Evolutionary conservation across 75 land plant species (phyloP), one percentile per base, ranked within the genome.

Genomic region (Pinus taeda): DNA sequence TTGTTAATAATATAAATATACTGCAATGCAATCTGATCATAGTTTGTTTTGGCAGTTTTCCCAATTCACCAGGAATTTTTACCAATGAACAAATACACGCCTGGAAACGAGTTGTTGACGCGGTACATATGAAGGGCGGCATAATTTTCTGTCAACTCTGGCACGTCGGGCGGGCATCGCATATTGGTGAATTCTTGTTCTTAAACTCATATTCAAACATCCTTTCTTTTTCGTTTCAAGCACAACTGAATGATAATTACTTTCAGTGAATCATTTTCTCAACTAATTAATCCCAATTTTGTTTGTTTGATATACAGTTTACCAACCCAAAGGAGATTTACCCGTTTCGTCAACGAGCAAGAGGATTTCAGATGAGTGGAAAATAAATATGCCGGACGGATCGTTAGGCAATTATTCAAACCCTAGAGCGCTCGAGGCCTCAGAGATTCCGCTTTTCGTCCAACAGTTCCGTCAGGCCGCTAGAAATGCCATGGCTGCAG

Each of bases 131-230:
- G 60, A 91, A 87, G 53, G 92, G 92, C 1, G 75, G 79, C 74
- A 79, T 91, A 58, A 85, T 93, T 36, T 94, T 94, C 81, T 88
- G 87, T 59, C 95, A 94, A 65, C 66, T 93, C 2, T 93, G 94
- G 96, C 96, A 93, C 66, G 87, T 88, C 42, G 94, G 96, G 39
- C 84, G 96, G 8, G 89, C 85, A 8, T 85, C 89, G 20, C 86
- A 87, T 69, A 75, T 66, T 77, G 87, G 94, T 92, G 60, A 33
- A 61, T 21, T 24, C 5, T 37, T 3, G 5, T 37, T 37, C 39
- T 37, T 37, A 37, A 37, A 37, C 39, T 37, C 5, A 1, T 37
- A 37, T 37, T 37, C 39, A 9, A 22, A 7, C 24, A n/a, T 21
- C 21, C 24, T 37, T 37, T 37, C 3, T 37, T 64, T 26, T 76